A percentile compares a stretch with the other conserved stretches of the same genome.
These are phyloP conservation scores for Fraxinus xanthoxyloides DNA, from an alignment of 305 asterid species.

Conservation along the genomic window DNA sequence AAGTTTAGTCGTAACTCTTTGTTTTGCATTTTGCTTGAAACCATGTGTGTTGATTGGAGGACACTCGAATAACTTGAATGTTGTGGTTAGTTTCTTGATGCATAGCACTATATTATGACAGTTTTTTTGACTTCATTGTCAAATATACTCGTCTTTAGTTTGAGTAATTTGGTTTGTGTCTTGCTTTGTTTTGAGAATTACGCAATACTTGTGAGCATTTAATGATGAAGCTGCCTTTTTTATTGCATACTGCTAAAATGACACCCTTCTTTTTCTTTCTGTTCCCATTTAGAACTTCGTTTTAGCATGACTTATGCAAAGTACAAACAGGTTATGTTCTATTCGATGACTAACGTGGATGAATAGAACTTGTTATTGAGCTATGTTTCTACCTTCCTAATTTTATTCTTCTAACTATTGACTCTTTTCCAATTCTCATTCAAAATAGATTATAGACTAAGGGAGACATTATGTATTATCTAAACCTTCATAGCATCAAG, in stretches of 20 bases:
- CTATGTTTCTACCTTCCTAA: background rate
- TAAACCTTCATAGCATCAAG: background rate
- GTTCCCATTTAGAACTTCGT: background rate
- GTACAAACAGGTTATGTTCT: background rate
- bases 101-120: background rate
- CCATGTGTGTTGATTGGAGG: background rate
- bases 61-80: background rate
- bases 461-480: background rate
- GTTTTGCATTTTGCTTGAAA: background rate
- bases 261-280: background rate
- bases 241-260: background rate
- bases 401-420: background rate
- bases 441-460: background rate
- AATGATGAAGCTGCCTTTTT: background rate
- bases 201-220: background rate
- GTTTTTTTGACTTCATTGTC: background rate
- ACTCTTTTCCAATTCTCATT: background rate
- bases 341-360: background rate
- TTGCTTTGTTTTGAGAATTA: background rate
- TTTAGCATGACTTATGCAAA: background rate
- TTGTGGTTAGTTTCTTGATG: background rate
- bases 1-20: background rate
- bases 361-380: background rate
- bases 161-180: background rate
- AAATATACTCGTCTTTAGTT: background rate